Evolutionary conservation across 2,329 filamentous ascomycete species (phyloP), one percentile per base, ranked within the genome.

Genomic region (Pseudocercospora musae): DNA sequence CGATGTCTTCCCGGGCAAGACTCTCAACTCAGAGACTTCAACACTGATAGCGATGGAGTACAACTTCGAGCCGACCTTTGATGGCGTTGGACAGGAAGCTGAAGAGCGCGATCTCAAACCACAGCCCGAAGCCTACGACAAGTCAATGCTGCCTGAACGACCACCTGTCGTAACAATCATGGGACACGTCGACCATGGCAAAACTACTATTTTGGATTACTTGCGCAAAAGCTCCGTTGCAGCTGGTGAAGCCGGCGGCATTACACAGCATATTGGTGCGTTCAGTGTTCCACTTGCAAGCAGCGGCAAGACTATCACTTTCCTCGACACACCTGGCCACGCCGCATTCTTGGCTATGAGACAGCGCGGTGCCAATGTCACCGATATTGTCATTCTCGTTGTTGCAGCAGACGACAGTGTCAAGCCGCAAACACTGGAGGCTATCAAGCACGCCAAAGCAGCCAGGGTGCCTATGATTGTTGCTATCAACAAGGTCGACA

Each of bases 111-210:
- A 99, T 75, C 78, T 99, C 42, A 84, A 84, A 64, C 84, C 90
- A 23, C 85, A 88, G 10, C 88, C 92, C 1, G 79, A 83, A 25
- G 85, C 86, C 62, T 87, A 87, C 70, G 91, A 94, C 74, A 84
- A 81, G 54, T 86, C 89, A 0, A 70, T 76, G 13, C 77, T 97
- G 7, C 92, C 92, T 1, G 77, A 81, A 33, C 86, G 96, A 15
- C 94, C 95, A 7, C 96, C 95, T 0, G 92, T 99, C 37, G 93
- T 99, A 42, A 98, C 96, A 0, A 99, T 99, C 72, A 99, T 99
- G 96, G 95, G 95, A 2, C 95, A 99, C 68, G 95, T 99, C 70
- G 96, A 99, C 74, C 95, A 99, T 75, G 95, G 95, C 58, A 99
- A 99, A 80, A 99, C 95, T 0, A 99, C 96, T 0, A 87, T 99